Conservation (phyloP, 192 early-diverging fungal species). For the Globomyces pollinis-pini region DNA sequence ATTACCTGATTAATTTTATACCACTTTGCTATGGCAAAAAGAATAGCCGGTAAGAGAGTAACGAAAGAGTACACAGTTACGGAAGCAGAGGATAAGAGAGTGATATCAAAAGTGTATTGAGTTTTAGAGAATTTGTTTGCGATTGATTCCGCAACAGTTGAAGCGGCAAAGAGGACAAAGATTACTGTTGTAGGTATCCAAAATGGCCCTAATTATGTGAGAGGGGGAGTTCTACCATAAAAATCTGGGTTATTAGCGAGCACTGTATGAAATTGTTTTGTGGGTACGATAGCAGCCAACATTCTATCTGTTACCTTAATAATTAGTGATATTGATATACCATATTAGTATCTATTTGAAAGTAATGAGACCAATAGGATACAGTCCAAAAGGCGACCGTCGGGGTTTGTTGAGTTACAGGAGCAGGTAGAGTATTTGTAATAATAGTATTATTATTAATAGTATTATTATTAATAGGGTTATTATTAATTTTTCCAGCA, state of each 20-base stretch:
- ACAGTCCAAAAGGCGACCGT: conserved; percentile 67
- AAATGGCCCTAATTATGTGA: too few species aligned
- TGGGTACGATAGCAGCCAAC: conserved; percentile 23
- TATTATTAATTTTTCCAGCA: conserved; percentile 4
- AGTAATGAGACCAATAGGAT: conserved; percentile 85
- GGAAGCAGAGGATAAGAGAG: conserved; percentile 70
- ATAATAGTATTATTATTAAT: background rate
- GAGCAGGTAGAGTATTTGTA: background rate
- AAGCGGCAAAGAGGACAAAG: conserved; percentile 89
- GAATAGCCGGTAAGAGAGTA: conserved; percentile 54
- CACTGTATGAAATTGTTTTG: conserved; percentile 58
- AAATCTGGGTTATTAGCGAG: conserved; percentile 84
- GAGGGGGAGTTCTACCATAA: too few species aligned
- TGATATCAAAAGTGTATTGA: conserved; percentile 63
- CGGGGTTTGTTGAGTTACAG: conserved; percentile 7
- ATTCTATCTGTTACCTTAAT: conserved; percentile 27
- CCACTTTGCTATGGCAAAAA: conserved; percentile 81
- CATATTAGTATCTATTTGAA: conserved; percentile 87
- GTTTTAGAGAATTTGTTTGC: conserved; percentile 51
- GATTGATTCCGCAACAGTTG: conserved; percentile 80
- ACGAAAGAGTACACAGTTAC: conserved; percentile 77
- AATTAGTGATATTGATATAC: conserved; percentile 27
- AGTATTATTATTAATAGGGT: background rate
- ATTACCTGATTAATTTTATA: conserved; percentile 53
- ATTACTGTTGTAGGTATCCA: conserved; percentile 98